Evolutionary conservation across 208 protist species (phyloP).

Genomic region (Acanthamoeba rhysodes): DNA sequence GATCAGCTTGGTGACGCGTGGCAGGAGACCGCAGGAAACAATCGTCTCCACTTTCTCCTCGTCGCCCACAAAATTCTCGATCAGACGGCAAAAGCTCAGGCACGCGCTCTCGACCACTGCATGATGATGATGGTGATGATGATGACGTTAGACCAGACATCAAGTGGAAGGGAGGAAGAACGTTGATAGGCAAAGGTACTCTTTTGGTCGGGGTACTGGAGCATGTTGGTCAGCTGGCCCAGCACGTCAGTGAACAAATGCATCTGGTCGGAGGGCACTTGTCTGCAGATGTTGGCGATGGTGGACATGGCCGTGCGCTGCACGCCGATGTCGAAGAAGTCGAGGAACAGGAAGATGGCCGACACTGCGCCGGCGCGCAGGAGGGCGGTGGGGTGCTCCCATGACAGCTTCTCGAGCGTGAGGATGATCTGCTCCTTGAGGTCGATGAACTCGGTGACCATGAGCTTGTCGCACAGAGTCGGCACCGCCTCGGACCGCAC

Average conservation of each 20-base stretch:
- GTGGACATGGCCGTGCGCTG: conserved; percentile 85
- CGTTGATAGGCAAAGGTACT: conserved; percentile 59
- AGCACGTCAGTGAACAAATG: conserved; percentile 81
- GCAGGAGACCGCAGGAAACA: conserved; percentile 35
- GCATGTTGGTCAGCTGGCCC: conserved; percentile 80
- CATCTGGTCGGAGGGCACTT: conserved; percentile 81
- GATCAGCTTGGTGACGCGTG: conserved; percentile 19
- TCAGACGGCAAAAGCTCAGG: conserved; percentile 82
- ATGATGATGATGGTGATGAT: background rate
- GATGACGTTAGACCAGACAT: background rate
- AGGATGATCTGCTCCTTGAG: conserved; percentile 86
- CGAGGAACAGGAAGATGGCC: conserved; percentile 85
- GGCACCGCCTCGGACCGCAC: conserved; percentile 78
- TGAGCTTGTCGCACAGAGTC: conserved; percentile 84
- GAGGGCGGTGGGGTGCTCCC: conserved; percentile 85
- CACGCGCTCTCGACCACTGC: conserved; percentile 83
- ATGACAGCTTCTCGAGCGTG: conserved; percentile 87
- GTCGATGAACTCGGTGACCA: conserved; percentile 90
- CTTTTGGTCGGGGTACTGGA: conserved; percentile 84
- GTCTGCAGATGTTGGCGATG: conserved; percentile 87
- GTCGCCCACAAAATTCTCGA: conserved; percentile 73
- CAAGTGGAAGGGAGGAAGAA: no score
- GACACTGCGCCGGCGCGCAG: conserved; percentile 85
- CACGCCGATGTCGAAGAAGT: conserved; percentile 86
- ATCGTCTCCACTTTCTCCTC: conserved; percentile 60